phyloP scores from a whole-genome alignment of 192 early-diverging fungal genomes.

The Jimgerdemannia lactiflua region DNA sequence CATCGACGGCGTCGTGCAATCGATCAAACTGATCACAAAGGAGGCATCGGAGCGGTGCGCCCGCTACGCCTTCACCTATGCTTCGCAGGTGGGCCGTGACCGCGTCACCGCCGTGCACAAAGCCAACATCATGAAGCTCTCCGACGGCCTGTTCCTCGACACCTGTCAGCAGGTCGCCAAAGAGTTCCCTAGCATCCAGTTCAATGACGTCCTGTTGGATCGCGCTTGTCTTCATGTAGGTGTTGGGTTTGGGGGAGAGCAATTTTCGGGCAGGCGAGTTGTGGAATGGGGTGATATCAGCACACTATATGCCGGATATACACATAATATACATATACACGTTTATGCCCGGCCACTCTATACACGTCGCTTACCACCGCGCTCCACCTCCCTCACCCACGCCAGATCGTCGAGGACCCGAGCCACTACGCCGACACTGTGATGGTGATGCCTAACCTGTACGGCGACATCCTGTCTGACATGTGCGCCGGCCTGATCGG shows the following conservation, averaged over 20 bases:
- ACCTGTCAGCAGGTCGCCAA: conserved; percentile 88
- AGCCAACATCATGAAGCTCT: conserved; percentile 95
- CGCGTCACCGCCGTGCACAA: conserved; percentile 98
- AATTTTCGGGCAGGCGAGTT: neutral
- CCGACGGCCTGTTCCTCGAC: conserved; percentile 96
- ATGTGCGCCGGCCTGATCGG: conserved; percentile 98
- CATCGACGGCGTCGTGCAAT: conserved; percentile 96
- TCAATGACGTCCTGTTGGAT: conserved; percentile 92
- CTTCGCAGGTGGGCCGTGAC: conserved; percentile 83
- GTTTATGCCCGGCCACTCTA: neutral
- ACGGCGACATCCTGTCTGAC: conserved; percentile 98
- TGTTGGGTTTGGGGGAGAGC: neutral
- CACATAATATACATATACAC: neutral
- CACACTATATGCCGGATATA: no score
- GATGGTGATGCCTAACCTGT: conserved; percentile 99
- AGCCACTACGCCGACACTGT: conserved; percentile 86
- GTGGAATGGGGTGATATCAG: neutral
- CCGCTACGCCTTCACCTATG: conserved; percentile 95
- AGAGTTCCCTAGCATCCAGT: conserved; percentile 89
- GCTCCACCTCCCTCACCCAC: neutral
- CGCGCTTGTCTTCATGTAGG: conserved; percentile 78
- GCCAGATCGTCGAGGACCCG: conserved; percentile 92
- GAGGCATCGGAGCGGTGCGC: conserved; percentile 90
- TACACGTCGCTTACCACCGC: no score
- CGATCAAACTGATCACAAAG: conserved; percentile 98